Evolutionary conservation across 495 filamentous ascomycete genomes (phyloP), one percentile per base, ranked within the genome.

Genomic region (Melanomma pulvis-pyrius): DNA sequence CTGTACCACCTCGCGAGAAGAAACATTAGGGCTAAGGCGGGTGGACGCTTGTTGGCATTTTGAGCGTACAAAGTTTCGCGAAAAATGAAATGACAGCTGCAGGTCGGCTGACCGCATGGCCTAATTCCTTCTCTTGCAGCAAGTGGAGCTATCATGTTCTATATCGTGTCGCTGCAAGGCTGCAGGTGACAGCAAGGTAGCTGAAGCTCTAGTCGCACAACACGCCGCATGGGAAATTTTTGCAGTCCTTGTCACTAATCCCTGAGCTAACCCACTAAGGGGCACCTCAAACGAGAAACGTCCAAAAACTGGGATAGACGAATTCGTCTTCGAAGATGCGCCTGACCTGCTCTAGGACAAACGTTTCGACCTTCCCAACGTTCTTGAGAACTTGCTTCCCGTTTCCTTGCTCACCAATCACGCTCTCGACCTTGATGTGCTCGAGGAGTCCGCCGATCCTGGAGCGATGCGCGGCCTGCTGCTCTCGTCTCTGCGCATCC

Each of bases 291-390:
- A 98, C 86, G 62, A 98, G 79, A 74, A 98, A 97, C 1, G 93
- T 98, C 92, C 93, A 97, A 77, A 92, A 98, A 75, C 92, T 97
- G 41, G 94, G 94, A 79, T 93, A 98, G 24, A 98, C 93, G 75
- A 98, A 90, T 76, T 98, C 94, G 73, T 97, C 94, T 77, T 98
- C 94, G 72, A 98, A 98, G 63, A 98, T 97, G 61, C 92, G 85
- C 63, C 93, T 87, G 34, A 98, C 94, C 75, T 98, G 96, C 74
- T 97, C 93, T 24, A 98, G 83, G 50, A 98, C 91, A 74, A 98
- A 98, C 65, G 92, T 88, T 79, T 98, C 94, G 39, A 98, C 94
- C 79, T 98, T 98, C 19, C 96, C 93, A 39, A 98, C 92, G 77
- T 98, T 98, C 81, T 97, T 98, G 28, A 98, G 78, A 32, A 92